Evolutionary conservation across 1,284 basidiomycete genomes (phyloP), one percentile per base, ranked within the genome.

Genomic region (Leucoagaricus sp.): DNA sequence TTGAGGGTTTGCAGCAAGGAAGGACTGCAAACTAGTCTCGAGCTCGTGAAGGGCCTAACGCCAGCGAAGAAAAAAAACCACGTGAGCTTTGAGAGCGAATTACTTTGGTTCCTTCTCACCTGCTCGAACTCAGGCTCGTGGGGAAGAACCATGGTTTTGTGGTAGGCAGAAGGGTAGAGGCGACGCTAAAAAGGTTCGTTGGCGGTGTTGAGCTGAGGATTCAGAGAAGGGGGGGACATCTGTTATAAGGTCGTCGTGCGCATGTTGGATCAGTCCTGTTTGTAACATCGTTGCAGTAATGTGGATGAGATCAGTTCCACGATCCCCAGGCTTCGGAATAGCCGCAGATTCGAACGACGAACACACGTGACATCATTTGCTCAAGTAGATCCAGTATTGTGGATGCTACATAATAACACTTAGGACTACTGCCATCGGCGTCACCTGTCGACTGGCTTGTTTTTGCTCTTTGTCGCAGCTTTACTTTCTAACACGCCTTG

Each of bases 191-290:
- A n/a, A n/a, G n/a, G n/a, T n/a, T n/a, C n/a, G 48, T 5, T 23
- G 47, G 28, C 45, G 10, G 26, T 21, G 29, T 8, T 47, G n/a
- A n/a, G n/a, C n/a, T n/a, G n/a, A n/a, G n/a, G n/a, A n/a, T n/a
- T n/a, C n/a, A n/a, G n/a, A n/a, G n/a, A n/a, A n/a, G n/a, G n/a
- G n/a, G 19, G 85, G 81, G 56, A 92, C 83, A 73, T 94, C 92
- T 38, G 91, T 87, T 44, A 94, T 79, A 17, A 94, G 79, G 69
- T 94, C 92, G 49, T 75, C 81, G 71, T 94, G 91, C 3, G 86
- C 86, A 59, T 84, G 86, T 56, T 80, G 80, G 56, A 92, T 85
- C 13, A 92, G 75, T 8, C 84, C 85, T 3, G 88, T 87, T 68
- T 91, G 88, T 52, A 91, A 82, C 87, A 90, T 90, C 25, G 52